These are phyloP conservation scores for Coemansia linderi DNA, from an alignment of 371 early-diverging fungal genomes.

Conservation along the genomic window DNA sequence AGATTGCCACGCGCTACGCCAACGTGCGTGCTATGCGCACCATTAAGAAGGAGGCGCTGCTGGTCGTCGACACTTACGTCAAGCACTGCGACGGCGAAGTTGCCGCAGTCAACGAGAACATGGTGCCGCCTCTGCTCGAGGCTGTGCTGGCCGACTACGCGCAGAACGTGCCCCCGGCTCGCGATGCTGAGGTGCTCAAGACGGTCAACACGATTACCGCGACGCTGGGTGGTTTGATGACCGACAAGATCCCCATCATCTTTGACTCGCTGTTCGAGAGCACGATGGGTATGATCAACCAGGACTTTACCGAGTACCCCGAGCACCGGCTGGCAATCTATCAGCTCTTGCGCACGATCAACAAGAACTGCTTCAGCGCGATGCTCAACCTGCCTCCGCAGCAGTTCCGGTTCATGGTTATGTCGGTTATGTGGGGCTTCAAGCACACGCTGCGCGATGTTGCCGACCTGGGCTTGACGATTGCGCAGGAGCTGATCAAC, in stretches of 20 bases:
- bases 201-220: conserved; percentile 85
- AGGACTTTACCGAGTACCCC: conserved; percentile 95
- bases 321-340: conserved; percentile 95
- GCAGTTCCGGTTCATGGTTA: conserved; percentile 87
- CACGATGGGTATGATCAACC: conserved; percentile 97
- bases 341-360: conserved; percentile 85
- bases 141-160: conserved; percentile 88
- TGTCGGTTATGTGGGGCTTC: conserved; percentile 97
- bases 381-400: conserved; percentile 77
- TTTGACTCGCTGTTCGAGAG: conserved; percentile 92
- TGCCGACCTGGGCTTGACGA: conserved; percentile 86
- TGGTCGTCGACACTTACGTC: conserved; percentile 86
- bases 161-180: conserved; percentile 78
- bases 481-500: conserved; percentile 81
- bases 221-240: conserved; percentile 73
- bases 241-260: conserved; percentile 78
- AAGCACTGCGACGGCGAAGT: conserved; percentile 72
- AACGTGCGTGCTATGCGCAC: conserved; percentile 87
- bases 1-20: conserved; percentile 88
- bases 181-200: conserved; percentile 93
- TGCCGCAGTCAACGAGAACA: conserved; percentile 67
- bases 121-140: conserved; percentile 91
- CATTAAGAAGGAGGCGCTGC: conserved; percentile 93
- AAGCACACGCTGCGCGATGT: conserved; percentile 98
- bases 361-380: conserved; percentile 87